These are phyloP conservation scores for Mortierella sp. DNA, from an alignment of 371 early-diverging fungal genomes.

Conservation along the genomic window DNA sequence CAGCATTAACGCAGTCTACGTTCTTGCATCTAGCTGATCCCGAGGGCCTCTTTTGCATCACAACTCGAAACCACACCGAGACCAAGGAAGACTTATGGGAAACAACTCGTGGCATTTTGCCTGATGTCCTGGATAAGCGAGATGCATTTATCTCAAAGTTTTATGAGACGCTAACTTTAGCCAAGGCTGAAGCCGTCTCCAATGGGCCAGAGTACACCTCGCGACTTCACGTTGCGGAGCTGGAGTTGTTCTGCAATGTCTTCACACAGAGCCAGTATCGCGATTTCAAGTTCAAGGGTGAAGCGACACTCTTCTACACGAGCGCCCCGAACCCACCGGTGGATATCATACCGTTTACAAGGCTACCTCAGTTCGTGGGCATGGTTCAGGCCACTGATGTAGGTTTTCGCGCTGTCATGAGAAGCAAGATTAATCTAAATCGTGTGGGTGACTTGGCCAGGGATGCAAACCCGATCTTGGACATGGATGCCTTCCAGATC, in stretches of 20 bases:
- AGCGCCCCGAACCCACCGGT: constrained; percentile 9
- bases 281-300: constrained; percentile 29
- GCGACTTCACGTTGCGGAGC: constrained; percentile 32
- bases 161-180: constrained; percentile 19
- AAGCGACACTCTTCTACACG: constrained; percentile 34
- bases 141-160: constrained; percentile 44
- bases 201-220: constrained; percentile 16
- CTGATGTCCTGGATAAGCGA: constrained; percentile 28
- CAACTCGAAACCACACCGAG: constrained; percentile 25
- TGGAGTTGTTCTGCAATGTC: constrained; percentile 46
- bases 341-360: constrained; percentile 25
- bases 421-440: constrained; percentile 24
- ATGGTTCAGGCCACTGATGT: constrained; percentile 29
- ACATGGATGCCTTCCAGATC: constrained; percentile 32
- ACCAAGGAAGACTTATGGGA: constrained; percentile 39
- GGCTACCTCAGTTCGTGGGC: constrained; percentile 29
- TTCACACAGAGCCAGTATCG: constrained; percentile 36
- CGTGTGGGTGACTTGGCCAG: constrained; percentile 9
- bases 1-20: neutral
- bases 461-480: constrained; percentile 17
- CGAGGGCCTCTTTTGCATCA: constrained; percentile 47
- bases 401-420: constrained; percentile 23
- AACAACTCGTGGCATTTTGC: constrained; percentile 34
- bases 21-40: constrained; percentile 32
- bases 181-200: constrained; percentile 17